Percentiles rank a stretch among this genome's conserved stretches.
Conservation (phyloP, 2,329 filamentous ascomycete species). For the Neopestalotiopsis rosae region DNA sequence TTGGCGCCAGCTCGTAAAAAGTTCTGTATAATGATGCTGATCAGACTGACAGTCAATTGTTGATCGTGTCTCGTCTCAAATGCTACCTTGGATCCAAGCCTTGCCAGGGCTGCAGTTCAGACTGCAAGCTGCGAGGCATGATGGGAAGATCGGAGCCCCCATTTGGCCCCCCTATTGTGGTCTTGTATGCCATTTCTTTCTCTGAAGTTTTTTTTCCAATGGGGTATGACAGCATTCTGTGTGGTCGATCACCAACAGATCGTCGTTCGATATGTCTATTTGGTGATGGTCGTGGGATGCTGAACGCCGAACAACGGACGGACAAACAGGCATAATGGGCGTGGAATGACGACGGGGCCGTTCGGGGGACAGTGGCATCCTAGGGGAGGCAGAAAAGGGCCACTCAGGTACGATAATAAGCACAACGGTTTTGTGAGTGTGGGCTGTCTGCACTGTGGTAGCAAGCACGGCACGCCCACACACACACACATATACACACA, state of each 20-base stretch:
- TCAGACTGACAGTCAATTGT: background rate
- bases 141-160: background rate
- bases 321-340: background rate
- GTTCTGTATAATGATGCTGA: background rate
- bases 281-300: conserved; percentile 1
- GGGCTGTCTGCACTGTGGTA: background rate
- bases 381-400: background rate
- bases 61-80: background rate
- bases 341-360: background rate
- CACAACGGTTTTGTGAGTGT: background rate
- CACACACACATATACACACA: too few species aligned
- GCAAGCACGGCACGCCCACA: background rate
- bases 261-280: conserved; percentile 3
- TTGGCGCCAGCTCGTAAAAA: background rate
- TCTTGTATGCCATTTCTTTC: background rate
- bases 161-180: background rate
- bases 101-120: background rate
- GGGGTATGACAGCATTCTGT: conserved; percentile 10
- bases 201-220: background rate
- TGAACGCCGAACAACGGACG: conserved; percentile 1
- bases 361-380: background rate
- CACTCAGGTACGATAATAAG: background rate
- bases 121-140: background rate
- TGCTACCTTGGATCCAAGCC: background rate
- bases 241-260: conserved; percentile 11